A percentile compares a stretch with the other conserved stretches of the same genome.
phyloP scores from a whole-genome alignment of 1,139 yeast genomes.

The Suhomyces bribrorum region DNA sequence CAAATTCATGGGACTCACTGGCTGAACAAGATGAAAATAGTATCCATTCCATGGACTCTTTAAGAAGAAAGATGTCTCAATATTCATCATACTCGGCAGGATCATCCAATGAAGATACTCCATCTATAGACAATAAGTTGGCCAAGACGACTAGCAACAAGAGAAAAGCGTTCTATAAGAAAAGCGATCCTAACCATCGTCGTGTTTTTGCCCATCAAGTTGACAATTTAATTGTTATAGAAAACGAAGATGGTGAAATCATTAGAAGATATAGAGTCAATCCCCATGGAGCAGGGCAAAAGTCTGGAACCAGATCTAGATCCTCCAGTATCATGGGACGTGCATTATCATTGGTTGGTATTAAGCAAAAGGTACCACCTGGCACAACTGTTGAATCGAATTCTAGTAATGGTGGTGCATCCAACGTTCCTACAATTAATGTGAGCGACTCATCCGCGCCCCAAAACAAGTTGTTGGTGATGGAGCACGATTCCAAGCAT shows the following conservation, averaged over 20 bases:
- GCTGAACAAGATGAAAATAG: constrained; percentile 24
- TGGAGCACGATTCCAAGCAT: constrained; percentile 24
- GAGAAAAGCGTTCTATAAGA: constrained; percentile 31
- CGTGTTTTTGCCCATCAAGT: constrained; percentile 49
- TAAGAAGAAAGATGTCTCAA: constrained; percentile 39
- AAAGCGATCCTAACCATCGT: constrained; percentile 33
- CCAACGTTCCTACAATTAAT: constrained; percentile 4
- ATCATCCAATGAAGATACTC: constrained; percentile 2
- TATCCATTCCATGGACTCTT: constrained; percentile 44
- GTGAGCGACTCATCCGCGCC: not conserved
- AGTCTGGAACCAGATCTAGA: constrained; percentile 23
- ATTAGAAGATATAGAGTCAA: constrained; percentile 78
- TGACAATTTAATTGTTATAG: constrained; percentile 77
- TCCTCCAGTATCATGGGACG: constrained; percentile 39
- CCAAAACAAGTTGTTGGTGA: constrained; percentile 13
- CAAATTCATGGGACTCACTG: constrained; percentile 3
- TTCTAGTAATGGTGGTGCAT: not conserved
- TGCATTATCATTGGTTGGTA: constrained; percentile 56
- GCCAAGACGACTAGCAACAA: constrained; percentile 14
- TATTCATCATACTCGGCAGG: constrained; percentile 24
- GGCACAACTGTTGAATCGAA: not conserved
- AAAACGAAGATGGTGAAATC: constrained; percentile 90
- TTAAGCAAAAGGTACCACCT: constrained; percentile 26
- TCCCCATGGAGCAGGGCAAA: constrained; percentile 37
- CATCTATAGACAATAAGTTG: constrained; percentile 13